Evolutionary conservation across 2,329 filamentous ascomycete genomes (phyloP).

Genomic region (Talaromyces marneffei): DNA sequence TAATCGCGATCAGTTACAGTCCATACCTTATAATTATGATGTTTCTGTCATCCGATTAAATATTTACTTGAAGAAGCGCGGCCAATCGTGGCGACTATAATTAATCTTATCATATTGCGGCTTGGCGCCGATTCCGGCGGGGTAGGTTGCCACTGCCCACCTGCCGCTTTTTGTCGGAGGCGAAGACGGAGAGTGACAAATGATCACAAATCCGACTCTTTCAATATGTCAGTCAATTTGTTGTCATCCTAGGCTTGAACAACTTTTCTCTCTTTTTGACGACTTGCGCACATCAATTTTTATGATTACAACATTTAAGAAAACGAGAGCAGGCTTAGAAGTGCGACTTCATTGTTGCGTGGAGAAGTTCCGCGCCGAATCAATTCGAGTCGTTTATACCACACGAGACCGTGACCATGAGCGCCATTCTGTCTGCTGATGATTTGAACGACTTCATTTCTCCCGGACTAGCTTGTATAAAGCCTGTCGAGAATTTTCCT

Average conservation of each 20-base stretch:
- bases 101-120: not conserved
- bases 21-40: not conserved
- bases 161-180: not conserved
- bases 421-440: slow-evolving; percentile 92
- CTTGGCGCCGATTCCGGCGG: slow-evolving; percentile 6
- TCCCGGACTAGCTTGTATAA: slow-evolving; percentile 95
- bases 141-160: slow-evolving; percentile 1
- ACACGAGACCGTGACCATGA: slow-evolving; percentile 56
- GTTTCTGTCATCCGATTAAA: not conserved
- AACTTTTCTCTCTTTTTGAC: not conserved
- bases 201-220: not conserved
- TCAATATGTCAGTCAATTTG: not conserved
- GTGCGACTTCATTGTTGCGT: not conserved
- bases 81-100: not conserved
- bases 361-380: not conserved
- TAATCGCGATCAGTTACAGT: not conserved
- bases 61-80: not conserved
- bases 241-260: not conserved
- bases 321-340: not conserved
- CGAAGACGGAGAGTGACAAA: not conserved
- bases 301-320: not conserved
- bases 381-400: not conserved
- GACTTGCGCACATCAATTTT: too few species aligned
- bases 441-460: slow-evolving; percentile 99
- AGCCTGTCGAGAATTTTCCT: slow-evolving; percentile 89